phyloP scores from a whole-genome alignment of 2,329 filamentous ascomycete genomes.

The Davidsoniella virescens region DNA sequence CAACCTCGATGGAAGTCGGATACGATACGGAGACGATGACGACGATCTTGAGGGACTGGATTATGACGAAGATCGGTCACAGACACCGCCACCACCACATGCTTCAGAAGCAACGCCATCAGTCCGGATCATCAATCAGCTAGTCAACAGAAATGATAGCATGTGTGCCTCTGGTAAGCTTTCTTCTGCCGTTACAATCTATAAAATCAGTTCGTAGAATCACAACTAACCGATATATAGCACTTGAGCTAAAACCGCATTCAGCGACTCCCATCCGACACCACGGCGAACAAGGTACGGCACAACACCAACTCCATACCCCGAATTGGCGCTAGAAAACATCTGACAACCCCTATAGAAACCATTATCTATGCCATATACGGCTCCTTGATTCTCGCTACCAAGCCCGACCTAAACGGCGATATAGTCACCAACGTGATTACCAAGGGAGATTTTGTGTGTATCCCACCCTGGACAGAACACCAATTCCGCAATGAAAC shows the following conservation, averaged over 20 bases:
- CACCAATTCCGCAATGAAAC: slow-evolving; percentile 54
- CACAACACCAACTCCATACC: slow-evolving; percentile 2
- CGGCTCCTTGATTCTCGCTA: slow-evolving; percentile 45
- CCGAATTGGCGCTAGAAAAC: not conserved
- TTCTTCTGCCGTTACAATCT: not conserved
- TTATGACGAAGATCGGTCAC: slow-evolving; percentile 17
- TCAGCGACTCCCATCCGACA: slow-evolving; percentile 49
- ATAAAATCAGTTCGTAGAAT: not conserved
- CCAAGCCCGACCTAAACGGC: slow-evolving; percentile 35
- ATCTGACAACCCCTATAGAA: slow-evolving; percentile 26
- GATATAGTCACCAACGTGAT: slow-evolving; percentile 39
- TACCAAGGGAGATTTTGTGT: slow-evolving; percentile 48
- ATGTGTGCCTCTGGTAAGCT: slow-evolving; percentile 49
- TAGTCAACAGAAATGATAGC: slow-evolving; percentile 45
- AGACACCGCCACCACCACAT: slow-evolving; percentile 3
- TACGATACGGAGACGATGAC: slow-evolving; percentile 3
- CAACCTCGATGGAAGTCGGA: not conserved
- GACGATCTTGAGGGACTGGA: slow-evolving; percentile 27
- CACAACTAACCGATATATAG: slow-evolving; percentile 16
- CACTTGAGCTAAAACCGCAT: slow-evolving; percentile 38
- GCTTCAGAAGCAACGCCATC: slow-evolving; percentile 4
- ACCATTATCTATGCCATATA: slow-evolving; percentile 51
- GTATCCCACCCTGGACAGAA: slow-evolving; percentile 53
- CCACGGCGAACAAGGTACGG: slow-evolving; percentile 47
- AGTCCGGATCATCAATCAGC: slow-evolving; percentile 9